Evolutionary conservation across 2,329 filamentous ascomycete genomes (phyloP), one percentile per base, ranked within the genome.

Genomic region (Xylariaceae sp.): DNA sequence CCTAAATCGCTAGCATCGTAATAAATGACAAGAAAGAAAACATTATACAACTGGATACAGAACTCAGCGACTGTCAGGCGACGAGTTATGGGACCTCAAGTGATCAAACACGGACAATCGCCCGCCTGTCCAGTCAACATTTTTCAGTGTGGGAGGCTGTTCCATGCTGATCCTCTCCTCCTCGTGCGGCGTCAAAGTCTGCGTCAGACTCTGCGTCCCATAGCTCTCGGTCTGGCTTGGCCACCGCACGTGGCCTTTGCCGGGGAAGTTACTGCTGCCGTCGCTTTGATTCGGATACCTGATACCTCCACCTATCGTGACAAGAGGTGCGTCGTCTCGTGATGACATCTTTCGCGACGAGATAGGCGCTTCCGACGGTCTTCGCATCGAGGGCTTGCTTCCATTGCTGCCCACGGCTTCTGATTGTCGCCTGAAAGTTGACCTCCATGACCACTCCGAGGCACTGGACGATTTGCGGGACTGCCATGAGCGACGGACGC

Each of bases 401-500:
- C 22, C 22, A 7, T 27, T 27, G 22, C 22, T 27, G 22, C 22
- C 22, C 4, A 27, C 22, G 22, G 22, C 22, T 27, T 27, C 4
- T 27, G 22, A 27, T 27, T 4, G 22, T 27, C 22, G 4, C 7
- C 22, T 27, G 22, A 27, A 27, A 5, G 22, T 5, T 4, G 22
- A 27, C 7, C 7, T 27, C 22, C 22, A 27, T 15, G 33, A 14
- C 33, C 33, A 36, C 12, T 12, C 39, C 5, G 43, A 41, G 5
- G 32, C 39, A 31, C 39, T 39, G n/a, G 52, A 47, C 11, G 38
- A 46, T 44, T 42, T 49, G 9, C 48, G 36, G 30, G 49, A 30
- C 46, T 49, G 40, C 9, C 45, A 47, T 2, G 47, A 45, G 22
- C 47, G 45, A 15, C 52, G 52, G 22, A 48, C 49, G 42, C 19